Base-by-base conservation (phyloP, 768 basidiomycete species). In the Boletus pseudo-olivaceus region DNA sequence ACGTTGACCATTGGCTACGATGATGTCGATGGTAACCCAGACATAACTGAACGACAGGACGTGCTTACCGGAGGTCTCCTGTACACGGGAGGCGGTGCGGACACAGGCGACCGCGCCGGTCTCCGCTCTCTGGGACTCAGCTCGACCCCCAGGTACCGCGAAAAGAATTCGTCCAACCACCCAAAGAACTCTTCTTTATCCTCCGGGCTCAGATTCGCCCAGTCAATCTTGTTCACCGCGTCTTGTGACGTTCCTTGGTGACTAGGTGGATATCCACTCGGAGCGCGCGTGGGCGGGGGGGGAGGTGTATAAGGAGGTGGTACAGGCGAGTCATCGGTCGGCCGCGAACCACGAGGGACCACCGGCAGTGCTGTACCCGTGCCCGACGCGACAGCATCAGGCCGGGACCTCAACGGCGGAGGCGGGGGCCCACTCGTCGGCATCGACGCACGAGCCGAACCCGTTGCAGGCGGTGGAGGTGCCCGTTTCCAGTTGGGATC, bases 91-190 rank as follows among this genome's bases (percentile, higher is more conserved):
- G 10, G n/a, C 42, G 9, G 20, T 3, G 26, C 33, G 2, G 37
- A 17, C 40, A 32, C 15, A 15, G 43, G 7, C 14, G 32, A 14
- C 8, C 37, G n/a, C 11, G 9, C 46, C 4, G 40, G 1, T 47
- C 27, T 15, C 35, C 33, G 43, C 35, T 34, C 33, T 17, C 56
- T 51, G 3, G 65, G 57, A 47, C 61, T 37, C 35, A 72, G 20
- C 47, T 59, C 56, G 26, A 69, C 66, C 23, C 67, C 60, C 20
- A 76, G 67, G 46, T 72, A 73, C 33, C 76, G 75, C 15, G 80
- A 77, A 62, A 92, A 92, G 71, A 85, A 91, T 62, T 90, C 89
- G 65, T 92, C 89, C 20, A 92, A 74, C 88, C 89, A 91, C 55
- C 71, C 70, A 68, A 91, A 92, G 64, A 92, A 87, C 26, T 74